Evolutionary conservation across 345 rosid species (phyloP), one percentile per base, ranked within the genome.

Genomic region (Aethionema arabicum): DNA sequence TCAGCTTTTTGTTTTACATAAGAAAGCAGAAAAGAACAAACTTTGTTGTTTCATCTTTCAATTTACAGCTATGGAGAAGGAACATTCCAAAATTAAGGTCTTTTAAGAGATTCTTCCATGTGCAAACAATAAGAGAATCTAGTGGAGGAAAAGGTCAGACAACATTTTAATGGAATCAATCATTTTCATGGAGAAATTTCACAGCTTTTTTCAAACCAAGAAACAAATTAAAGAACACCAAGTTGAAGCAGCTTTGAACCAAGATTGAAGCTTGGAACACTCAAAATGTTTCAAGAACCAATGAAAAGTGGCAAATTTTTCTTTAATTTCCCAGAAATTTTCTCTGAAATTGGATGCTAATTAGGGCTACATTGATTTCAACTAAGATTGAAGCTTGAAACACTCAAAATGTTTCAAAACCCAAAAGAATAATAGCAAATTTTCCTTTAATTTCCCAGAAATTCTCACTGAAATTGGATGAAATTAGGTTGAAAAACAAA

Each of bases 61-160:
- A 51, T 5, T 32, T 37, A 72, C 71, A 72, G 71, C 70, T 72
- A 65, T 59, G 27, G 71, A 65, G 56, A 67, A 72, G 67, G 76
- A 65, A 72, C 71, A 65, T 65, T 72, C 71, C 71, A 65, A 8
- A 39, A 57, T 15, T 6, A 56, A 45, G 70, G 55, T 36, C 59
- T 21, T 48, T 44, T 11, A 65, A 65, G 47, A 72, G 75, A 72
- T 72, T 72, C 75, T 65, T 66, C 76, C 76, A 72, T 72, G 76
- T 72, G 71, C 71, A 70, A 35, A 64, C 56, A 16, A 45, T 51
- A 61, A 59, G 66, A 39, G 52, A 5, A 64, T 56, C 58, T 54
- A 58, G 47, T 31, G 48, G 4, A 71, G 56, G 55, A 56, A 56
- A 71, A 65, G 69, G 69, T 65, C 61, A 72, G 75, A 64, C 75